Base-by-base conservation (phyloP, 495 filamentous ascomycete genomes). In the Amphirosellinia nigrospora region DNA sequence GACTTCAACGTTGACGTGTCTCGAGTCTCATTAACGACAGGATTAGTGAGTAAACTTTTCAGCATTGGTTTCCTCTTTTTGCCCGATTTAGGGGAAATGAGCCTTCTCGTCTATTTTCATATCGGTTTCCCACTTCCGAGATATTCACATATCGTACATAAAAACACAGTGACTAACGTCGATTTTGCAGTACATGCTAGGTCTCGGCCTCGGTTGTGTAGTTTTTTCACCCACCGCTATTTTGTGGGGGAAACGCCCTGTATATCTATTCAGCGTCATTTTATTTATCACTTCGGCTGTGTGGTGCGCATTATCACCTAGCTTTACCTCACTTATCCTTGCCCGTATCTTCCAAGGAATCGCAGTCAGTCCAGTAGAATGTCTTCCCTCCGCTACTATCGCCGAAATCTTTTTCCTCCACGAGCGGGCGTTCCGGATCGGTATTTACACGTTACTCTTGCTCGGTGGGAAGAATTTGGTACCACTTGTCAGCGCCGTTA, bases 401-500 rank as follows among this genome's bases (percentile, higher is more conserved):
- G 94, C 94, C 9, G 96, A 99, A 79, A 98, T 98, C 71, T 99
- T 93, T 82, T 98, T 97, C 76, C 83, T 98, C 21, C 96, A 98
- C 71, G 96, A 98, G 81, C 85, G 95, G 50, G 96, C 96, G 2
- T 98, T 94, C 75, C 91, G 96, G 10, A 88, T 99, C 41, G 96
- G 96, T n/a, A 94, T 98, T 26, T 99, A 99, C 77, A 97, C 95
- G 0, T 80, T 99, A 13, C 79, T 98, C 3, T 84, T 98, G 15
- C 86, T 99, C 0, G 93, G 94, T 13, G 96, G 96, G 19, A 98
- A 98, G 83, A 98, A 98, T 72, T 77, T 99, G 46, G 86, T 97
- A 21, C 96, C 96, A 19, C 79, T 98, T 60, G 91, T 93, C 9
- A 94, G 92, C 79, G 96, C 96, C 15, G 94, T 85, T 13, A 91